Evolutionary conservation across 2,329 filamentous ascomycete genomes (phyloP).

Genomic region (Pleomassaria siparia): DNA sequence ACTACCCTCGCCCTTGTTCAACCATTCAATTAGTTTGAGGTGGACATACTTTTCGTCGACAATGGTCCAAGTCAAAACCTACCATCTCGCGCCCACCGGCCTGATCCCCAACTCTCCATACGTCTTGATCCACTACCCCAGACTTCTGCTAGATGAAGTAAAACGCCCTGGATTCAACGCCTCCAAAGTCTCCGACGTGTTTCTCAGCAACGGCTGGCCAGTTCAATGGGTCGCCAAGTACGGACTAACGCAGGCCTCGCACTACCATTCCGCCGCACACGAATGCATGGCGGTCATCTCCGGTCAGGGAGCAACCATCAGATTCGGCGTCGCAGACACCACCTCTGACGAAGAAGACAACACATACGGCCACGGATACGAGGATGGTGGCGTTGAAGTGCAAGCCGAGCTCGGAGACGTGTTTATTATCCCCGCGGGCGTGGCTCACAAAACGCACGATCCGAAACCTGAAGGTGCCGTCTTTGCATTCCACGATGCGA

Average conservation of each 20-base stretch:
- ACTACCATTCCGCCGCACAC: constrained; percentile 60
- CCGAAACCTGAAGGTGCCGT: constrained; percentile 40
- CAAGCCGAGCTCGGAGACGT: constrained; percentile 57
- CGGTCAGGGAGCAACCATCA: constrained; percentile 53
- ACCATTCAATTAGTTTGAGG: no score
- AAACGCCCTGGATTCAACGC: constrained; percentile 24
- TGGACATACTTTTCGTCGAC: no score
- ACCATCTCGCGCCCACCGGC: constrained; percentile 24
- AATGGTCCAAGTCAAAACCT: constrained; percentile 21
- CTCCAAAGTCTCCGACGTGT: constrained; percentile 46
- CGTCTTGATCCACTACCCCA: constrained; percentile 57
- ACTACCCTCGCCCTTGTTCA: no score
- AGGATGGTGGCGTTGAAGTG: constrained; percentile 54
- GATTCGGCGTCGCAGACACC: constrained; percentile 58
- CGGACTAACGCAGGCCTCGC: constrained; percentile 55
- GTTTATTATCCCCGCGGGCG: constrained; percentile 60
- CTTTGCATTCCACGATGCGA: constrained; percentile 5
- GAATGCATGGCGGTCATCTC: constrained; percentile 61
- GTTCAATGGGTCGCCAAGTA: constrained; percentile 62
- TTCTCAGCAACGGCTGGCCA: constrained; percentile 54
- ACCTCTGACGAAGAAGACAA: constrained; percentile 42
- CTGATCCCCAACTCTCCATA: constrained; percentile 47
- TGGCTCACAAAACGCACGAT: constrained; percentile 57
- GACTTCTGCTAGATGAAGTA: constrained; percentile 37
- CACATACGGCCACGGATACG: constrained; percentile 44